phyloP scores from a whole-genome alignment of 2,329 filamentous ascomycete species.

The Xylariaceae sp. region DNA sequence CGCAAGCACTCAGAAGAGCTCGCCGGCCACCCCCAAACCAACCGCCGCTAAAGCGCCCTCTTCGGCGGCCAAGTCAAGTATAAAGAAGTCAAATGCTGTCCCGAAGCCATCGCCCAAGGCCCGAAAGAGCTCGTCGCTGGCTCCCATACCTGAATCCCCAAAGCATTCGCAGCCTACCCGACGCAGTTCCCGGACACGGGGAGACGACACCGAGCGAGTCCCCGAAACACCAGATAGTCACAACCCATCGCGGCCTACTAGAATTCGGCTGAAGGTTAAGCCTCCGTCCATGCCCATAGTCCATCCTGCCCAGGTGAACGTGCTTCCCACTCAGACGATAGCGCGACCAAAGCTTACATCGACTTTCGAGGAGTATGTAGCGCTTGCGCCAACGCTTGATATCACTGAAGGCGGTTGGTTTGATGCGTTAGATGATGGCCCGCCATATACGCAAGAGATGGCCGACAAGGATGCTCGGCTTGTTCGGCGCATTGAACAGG shows the following conservation, averaged over 20 bases:
- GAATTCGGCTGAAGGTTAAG: constrained; percentile 47
- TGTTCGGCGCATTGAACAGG: constrained; percentile 66
- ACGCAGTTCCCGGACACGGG: constrained; percentile 38
- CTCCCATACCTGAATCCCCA: constrained; percentile 33
- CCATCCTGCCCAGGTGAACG: constrained; percentile 53
- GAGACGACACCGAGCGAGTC: constrained; percentile 28
- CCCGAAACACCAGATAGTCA: constrained; percentile 23
- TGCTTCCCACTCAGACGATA: constrained; percentile 34
- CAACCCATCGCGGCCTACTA: constrained; percentile 25
- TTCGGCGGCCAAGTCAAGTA: constrained; percentile 22
- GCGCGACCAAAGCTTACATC: constrained; percentile 46
- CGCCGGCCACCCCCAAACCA: constrained; percentile 31
- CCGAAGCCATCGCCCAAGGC: constrained; percentile 25
- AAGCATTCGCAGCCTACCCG: constrained; percentile 40
- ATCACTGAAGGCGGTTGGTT: constrained; percentile 54
- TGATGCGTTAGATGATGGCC: constrained; percentile 50
- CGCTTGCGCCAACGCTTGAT: constrained; percentile 45
- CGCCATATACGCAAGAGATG: constrained; percentile 54
- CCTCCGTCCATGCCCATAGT: constrained; percentile 51
- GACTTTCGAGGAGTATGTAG: constrained; percentile 55
- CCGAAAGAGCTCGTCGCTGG: constrained; percentile 40
- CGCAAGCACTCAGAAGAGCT: constrained; percentile 28
- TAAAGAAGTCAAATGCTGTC: constrained; percentile 22
- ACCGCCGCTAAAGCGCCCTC: constrained; percentile 24
- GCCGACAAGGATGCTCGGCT: constrained; percentile 62